Evolutionary conservation across 2,329 filamentous ascomycete genomes (phyloP).

Genomic region (Daldinia sp.): DNA sequence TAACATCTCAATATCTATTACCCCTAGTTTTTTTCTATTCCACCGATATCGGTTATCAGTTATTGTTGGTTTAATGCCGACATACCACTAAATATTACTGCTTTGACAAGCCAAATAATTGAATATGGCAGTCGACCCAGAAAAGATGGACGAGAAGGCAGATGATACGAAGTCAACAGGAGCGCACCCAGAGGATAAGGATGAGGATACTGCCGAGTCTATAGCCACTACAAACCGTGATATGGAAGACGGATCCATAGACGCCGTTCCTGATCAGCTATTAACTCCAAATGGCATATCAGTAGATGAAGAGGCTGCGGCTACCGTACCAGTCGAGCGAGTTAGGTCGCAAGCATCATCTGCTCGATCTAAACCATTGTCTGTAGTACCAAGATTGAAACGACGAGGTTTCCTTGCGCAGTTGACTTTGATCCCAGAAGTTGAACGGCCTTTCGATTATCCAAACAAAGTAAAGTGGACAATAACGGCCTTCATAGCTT

Average conservation of each 20-base stretch:
- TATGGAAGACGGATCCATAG: slow-evolving; percentile 30
- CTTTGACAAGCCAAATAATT: slow-evolving; percentile 9
- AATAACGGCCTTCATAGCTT: slow-evolving; percentile 80
- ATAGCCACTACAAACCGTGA: slow-evolving; percentile 24
- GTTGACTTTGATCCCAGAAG: slow-evolving; percentile 80
- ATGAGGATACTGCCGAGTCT: slow-evolving; percentile 32
- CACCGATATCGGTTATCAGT: slow-evolving; percentile 34
- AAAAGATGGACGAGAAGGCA: slow-evolving; percentile 34
- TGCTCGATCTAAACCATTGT: slow-evolving; percentile 32
- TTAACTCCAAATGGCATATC: slow-evolving; percentile 34
- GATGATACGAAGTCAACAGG: slow-evolving; percentile 15
- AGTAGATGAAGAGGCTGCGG: slow-evolving; percentile 41
- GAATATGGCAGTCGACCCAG: slow-evolving; percentile 27
- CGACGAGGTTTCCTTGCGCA: slow-evolving; percentile 80
- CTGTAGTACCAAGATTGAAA: slow-evolving; percentile 42
- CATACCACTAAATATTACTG: slow-evolving; percentile 1
- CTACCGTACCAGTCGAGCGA: slow-evolving; percentile 22
- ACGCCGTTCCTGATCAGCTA: slow-evolving; percentile 28
- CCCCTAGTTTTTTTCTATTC: neutral
- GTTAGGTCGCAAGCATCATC: slow-evolving; percentile 37
- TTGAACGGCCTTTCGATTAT: slow-evolving; percentile 81
- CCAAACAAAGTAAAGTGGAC: slow-evolving; percentile 82
- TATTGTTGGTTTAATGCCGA: neutral
- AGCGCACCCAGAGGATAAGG: slow-evolving; percentile 22
- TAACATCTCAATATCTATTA: neutral